Conservation (phyloP, 352 stramenopile genomes). For the Globisporangium solare region DNA sequence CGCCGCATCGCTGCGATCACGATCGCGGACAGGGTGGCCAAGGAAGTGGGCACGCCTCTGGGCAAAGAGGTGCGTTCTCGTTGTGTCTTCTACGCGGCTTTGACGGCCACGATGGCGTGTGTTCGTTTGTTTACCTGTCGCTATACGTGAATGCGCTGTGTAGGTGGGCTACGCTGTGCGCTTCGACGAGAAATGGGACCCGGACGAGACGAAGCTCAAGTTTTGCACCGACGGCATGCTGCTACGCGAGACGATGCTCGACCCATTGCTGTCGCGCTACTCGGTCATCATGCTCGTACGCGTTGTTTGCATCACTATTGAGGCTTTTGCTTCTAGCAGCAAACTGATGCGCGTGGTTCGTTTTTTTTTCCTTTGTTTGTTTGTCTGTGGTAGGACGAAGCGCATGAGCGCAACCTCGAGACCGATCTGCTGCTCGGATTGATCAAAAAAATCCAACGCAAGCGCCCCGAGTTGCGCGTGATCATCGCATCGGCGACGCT, state of each 20-base stretch:
- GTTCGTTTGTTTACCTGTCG: no score
- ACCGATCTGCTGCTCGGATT: slow-evolving; percentile 92
- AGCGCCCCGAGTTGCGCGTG: slow-evolving; percentile 84
- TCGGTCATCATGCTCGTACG: slow-evolving; percentile 78
- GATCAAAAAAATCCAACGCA: slow-evolving; percentile 95
- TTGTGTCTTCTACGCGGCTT: no score
- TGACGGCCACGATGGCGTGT: no score
- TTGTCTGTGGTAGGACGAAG: slow-evolving; percentile 76
- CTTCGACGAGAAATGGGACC: slow-evolving; percentile 95
- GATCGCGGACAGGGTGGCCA: slow-evolving; percentile 95
- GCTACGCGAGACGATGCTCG: slow-evolving; percentile 91
- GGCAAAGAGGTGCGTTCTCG: slow-evolving; percentile 77
- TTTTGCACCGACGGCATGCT: slow-evolving; percentile 99
- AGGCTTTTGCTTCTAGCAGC: not conserved
- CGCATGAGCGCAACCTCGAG: slow-evolving; percentile 92
- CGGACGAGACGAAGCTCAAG: slow-evolving; percentile 90
- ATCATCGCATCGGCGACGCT: slow-evolving; percentile 80
- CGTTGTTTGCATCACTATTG: not conserved
- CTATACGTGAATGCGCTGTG: no score
- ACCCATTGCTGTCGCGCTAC: slow-evolving; percentile 71
- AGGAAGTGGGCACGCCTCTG: slow-evolving; percentile 95
- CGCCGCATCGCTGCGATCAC: slow-evolving; percentile 97
- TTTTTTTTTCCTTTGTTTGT: no score
- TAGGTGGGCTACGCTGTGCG: slow-evolving; percentile 94
- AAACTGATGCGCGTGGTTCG: no score